Conservation (phyloP, 768 basidiomycete genomes). For the Boletus tomentosulus region DNA sequence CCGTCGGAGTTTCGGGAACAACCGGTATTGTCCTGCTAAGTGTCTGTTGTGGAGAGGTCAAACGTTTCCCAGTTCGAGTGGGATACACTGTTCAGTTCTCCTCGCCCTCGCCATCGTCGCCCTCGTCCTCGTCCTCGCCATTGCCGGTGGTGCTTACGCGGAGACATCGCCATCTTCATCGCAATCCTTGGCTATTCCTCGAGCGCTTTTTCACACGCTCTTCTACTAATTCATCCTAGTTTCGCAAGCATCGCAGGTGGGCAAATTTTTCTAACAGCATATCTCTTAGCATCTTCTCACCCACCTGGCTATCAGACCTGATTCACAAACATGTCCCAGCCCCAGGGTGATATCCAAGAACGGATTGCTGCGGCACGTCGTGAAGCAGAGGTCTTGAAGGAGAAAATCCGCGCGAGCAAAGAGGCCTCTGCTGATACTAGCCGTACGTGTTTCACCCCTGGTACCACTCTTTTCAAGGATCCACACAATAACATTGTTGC, state of each 20-base stretch:
- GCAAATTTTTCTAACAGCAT: slow-evolving; percentile 24
- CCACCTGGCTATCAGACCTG: slow-evolving; percentile 5
- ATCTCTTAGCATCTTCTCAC: neutral
- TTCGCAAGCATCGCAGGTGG: slow-evolving; percentile 28
- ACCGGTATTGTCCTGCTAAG: slow-evolving; percentile 17
- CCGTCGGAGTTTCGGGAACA: slow-evolving; percentile 30
- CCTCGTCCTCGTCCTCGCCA: neutral
- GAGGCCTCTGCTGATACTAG: slow-evolving; percentile 98
- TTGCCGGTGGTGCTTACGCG: slow-evolving; percentile 10
- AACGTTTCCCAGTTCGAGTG: slow-evolving; percentile 17
- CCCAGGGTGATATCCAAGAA: slow-evolving; percentile 82
- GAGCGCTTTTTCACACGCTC: slow-evolving; percentile 25
- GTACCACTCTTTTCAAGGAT: neutral
- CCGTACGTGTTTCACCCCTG: slow-evolving; percentile 53
- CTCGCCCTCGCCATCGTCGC: slow-evolving; percentile 7
- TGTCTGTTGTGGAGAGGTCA: slow-evolving; percentile 4
- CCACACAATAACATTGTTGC: slow-evolving; percentile 13
- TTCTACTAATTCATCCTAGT: slow-evolving; percentile 23
- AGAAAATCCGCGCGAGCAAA: slow-evolving; percentile 95
- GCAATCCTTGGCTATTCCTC: slow-evolving; percentile 14
- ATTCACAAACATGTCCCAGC: slow-evolving; percentile 53
- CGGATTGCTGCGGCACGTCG: slow-evolving; percentile 93
- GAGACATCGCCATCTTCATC: slow-evolving; percentile 5
- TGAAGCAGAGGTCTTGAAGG: slow-evolving; percentile 95
- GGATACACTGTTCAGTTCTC: slow-evolving; percentile 8